Base-by-base conservation (phyloP, 345 rosid genomes). In the Balakata baccata region DNA sequence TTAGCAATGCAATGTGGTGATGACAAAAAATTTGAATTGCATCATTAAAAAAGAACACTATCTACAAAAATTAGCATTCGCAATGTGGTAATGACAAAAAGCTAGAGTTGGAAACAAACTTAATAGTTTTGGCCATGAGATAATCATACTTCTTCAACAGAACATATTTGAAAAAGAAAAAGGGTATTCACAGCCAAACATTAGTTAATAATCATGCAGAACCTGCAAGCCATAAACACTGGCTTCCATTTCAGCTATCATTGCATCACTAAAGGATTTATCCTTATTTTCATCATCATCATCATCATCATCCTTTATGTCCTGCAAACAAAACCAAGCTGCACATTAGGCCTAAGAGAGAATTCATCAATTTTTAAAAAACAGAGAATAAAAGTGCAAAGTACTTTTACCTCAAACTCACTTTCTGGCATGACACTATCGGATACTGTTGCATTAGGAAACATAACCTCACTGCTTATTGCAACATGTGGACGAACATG, bases 171-270 rank as follows among this genome's bases (percentile, higher is more conserved):
- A 73, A 69, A 59, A 34, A 68, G 43, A 59, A 34, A 25, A 43
- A 3, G 12, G 8, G 18, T 5, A 59, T 12, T 39, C 62, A 63
- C 46, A 79, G 47, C 12, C 22, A 57, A 29, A 69, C 22, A 51
- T 66, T 16, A 46, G 46, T 23, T 66, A 14, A 45, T 52, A 47
- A 61, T 11, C 62, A 73, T 1, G 60, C 25, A 61, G 37, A 72
- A 89, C 94, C 90, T 87, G 92, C 82, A 89, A 84, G 50, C 94
- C 90, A 79, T 85, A 89, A 61, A 76, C 81, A 78, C 84, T 80
- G 37, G 94, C 94, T 80, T 89, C 89, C 87, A 87, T 87, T 86
- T 89, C 90, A 81, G 81, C 89, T 64, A 84, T 85, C 80, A 79
- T 22, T 46, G 85, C 77, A 46, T 89, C 91, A 59, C 81, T 83